Evolutionary conservation across 495 filamentous ascomycete species (phyloP).

Genomic region (Hyaloscypha finlandica): DNA sequence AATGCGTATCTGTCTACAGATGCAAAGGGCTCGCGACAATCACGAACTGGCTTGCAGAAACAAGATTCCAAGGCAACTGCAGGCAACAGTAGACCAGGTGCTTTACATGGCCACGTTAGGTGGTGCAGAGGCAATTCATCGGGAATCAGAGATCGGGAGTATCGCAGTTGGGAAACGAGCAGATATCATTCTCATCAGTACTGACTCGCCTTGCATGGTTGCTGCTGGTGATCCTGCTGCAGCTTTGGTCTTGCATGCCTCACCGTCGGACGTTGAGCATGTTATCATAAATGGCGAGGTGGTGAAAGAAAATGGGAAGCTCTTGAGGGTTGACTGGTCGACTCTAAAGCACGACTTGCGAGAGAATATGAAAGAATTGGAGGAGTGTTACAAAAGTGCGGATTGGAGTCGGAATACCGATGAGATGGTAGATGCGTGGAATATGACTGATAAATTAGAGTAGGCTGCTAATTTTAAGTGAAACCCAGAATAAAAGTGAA

Average conservation of each 20-base stretch:
- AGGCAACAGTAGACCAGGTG: slow-evolving; percentile 44
- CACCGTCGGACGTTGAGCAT: slow-evolving; percentile 46
- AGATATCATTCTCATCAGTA: slow-evolving; percentile 50
- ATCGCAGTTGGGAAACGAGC: slow-evolving; percentile 48
- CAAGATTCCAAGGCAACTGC: slow-evolving; percentile 34
- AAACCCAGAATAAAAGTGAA: too few relatives aligned
- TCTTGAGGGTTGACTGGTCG: slow-evolving; percentile 7
- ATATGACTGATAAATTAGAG: too few relatives aligned
- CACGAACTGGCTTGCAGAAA: slow-evolving; percentile 34
- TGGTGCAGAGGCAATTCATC: slow-evolving; percentile 47
- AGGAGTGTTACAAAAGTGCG: too few relatives aligned
- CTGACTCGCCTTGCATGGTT: slow-evolving; percentile 44
- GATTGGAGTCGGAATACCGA: too few relatives aligned
- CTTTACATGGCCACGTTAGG: slow-evolving; percentile 52
- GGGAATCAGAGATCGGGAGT: slow-evolving; percentile 46
- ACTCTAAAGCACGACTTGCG: too few relatives aligned
- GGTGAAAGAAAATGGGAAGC: slow-evolving; percentile 39
- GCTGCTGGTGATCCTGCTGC: slow-evolving; percentile 46
- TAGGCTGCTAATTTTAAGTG: too few relatives aligned
- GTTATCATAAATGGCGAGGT: slow-evolving; percentile 50
- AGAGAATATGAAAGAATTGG: too few relatives aligned
- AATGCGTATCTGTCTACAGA: slow-evolving; percentile 46
- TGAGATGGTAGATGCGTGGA: too few relatives aligned
- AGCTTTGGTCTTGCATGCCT: slow-evolving; percentile 47
- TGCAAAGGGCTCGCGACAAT: slow-evolving; percentile 37